Evolutionary conservation across 306 rosid genomes (phyloP), one percentile per base, ranked within the genome.

Genomic region (Castanea sativa): DNA sequence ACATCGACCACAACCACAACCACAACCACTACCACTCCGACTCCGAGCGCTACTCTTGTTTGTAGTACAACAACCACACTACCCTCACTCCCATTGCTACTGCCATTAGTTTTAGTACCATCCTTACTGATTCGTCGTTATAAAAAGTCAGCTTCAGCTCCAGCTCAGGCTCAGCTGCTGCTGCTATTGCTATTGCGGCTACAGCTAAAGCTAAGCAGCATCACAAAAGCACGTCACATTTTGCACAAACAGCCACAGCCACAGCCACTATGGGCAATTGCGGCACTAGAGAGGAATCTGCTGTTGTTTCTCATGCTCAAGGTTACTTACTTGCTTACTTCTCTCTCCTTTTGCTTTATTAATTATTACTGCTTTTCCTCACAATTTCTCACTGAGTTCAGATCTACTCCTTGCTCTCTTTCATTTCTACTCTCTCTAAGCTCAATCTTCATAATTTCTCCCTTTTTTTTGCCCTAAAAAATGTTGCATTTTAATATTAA

Each of bases 241-340:
- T 49, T 52, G 43, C 51, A 16, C 59, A 18, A 35, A 35, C 7
- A 80, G 18, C 55, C 81, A 33, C 30, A 33, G 2, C 41, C 43
- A 35, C 45, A 7, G 45, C 45, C 45, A 41, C 45, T 41, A 96
- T 96, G 99, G 99, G 99, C 27, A 96, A 96, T 82, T 93, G 99
- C 72, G 98, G 99, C 41, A 96, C 99, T 51, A 84, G 99, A 82
- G 98, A 93, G 80, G 99, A 96, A 87, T 88, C 98, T 20, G 96
- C 99, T 10, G 99, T 96, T 8, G 91, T 96, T 41, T 83, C 99
- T 86, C 89, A 88, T 80, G 99, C 94, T 79, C 99, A 96, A 91
- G 99, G 99, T 94, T 49, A 11, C 55, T 23, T 20, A 3, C 18
- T 56, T 4, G 1, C 23, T 53, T 41, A 38, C 21, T 41, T 18